Percentiles rank a stretch among this genome's conserved stretches.
phyloP scores from a whole-genome alignment of 805 yeast genomes.

The Yarrowia sp. region DNA sequence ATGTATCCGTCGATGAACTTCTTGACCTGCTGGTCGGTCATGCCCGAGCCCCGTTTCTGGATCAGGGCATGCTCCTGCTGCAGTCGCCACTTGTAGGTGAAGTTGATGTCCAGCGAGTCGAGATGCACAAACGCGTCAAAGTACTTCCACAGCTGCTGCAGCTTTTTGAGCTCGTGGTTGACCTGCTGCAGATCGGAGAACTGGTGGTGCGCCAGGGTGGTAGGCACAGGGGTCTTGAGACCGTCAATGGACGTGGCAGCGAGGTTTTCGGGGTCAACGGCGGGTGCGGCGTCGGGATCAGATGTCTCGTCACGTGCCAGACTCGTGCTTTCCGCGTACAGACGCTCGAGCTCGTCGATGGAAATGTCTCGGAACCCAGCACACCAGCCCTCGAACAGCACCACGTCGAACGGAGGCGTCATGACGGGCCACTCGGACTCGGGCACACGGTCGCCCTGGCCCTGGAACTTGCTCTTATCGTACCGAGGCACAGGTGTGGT shows the following conservation, averaged over 20 bases:
- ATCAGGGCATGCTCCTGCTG: constrained; percentile 74
- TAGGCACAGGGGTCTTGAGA: constrained; percentile 42
- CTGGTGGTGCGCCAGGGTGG: constrained; percentile 47
- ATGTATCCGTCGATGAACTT: constrained; percentile 80
- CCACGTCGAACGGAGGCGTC: constrained; percentile 60
- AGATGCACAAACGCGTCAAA: constrained; percentile 69
- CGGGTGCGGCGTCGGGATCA: constrained; percentile 4
- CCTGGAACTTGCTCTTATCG: constrained; percentile 74
- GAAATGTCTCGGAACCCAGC: constrained; percentile 67
- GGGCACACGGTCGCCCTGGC: constrained; percentile 78
- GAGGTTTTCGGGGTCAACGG: constrained; percentile 31
- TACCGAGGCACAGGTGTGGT: constrained; percentile 64
- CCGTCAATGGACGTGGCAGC: constrained; percentile 32
- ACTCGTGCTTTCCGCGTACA: constrained; percentile 47
- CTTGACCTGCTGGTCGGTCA: constrained; percentile 75
- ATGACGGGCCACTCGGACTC: constrained; percentile 53
- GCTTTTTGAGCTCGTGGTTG: constrained; percentile 60
- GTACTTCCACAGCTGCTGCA: constrained; percentile 61
- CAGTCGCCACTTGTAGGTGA: constrained; percentile 79
- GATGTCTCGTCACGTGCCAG: constrained; percentile 21
- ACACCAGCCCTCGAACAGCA: constrained; percentile 95
- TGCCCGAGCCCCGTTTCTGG: constrained; percentile 66
- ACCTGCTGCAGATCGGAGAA: constrained; percentile 52
- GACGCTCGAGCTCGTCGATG: constrained; percentile 46
- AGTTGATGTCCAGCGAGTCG: constrained; percentile 63